Base-by-base conservation (phyloP, 257 asterid genomes). In the Cruciata laevipes region DNA sequence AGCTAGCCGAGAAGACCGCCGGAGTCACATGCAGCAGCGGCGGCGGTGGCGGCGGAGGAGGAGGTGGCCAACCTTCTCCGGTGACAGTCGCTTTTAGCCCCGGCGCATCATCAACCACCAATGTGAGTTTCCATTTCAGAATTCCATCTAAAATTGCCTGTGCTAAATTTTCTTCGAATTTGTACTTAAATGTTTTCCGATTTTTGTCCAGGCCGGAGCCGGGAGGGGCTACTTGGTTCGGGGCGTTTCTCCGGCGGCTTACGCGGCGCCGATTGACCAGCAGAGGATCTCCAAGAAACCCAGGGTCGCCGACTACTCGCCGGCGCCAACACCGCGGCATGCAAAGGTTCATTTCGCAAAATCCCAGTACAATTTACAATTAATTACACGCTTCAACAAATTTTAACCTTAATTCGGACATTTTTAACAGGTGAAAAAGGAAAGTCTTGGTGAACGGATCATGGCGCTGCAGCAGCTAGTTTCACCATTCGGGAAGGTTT, bases 401-500 rank as follows among this genome's bases (percentile, higher is more conserved):
- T 47, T 53, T 7, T 53, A 0, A 20, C 42, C 21, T 14, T 24
- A 30, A 33, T 42, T n/a, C 55, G 32, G 40, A 21, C 25, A 16
- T 5, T 2, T 6, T 40, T n/a, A 31, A 17, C 10, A 87, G 96
- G 90, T 65, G 7, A 92, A 83, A 82, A 92, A 81, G 64, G 93
- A 81, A 82, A 93, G 81, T 73, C 97, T 93, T 32, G 97, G 98
- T 51, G 97, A 88, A 70, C 87, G 97, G 76, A 85, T 92, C 49
- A 70, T 88, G 16, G 95, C 95, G n/a, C 68, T 92, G 87, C 98
- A 89, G 66, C 96, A 89, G 31, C 96, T 92, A 3, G 97, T 92
- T 27, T 92, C 98, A 16, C 98, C 98, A 31, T 92, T 87, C 73
- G 98, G 98, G 69, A 92, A 92, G 98, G 98, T 89, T 89, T n/a